Conservation (phyloP, 345 rosid genomes). For the Lepidium aucheri region DNA sequence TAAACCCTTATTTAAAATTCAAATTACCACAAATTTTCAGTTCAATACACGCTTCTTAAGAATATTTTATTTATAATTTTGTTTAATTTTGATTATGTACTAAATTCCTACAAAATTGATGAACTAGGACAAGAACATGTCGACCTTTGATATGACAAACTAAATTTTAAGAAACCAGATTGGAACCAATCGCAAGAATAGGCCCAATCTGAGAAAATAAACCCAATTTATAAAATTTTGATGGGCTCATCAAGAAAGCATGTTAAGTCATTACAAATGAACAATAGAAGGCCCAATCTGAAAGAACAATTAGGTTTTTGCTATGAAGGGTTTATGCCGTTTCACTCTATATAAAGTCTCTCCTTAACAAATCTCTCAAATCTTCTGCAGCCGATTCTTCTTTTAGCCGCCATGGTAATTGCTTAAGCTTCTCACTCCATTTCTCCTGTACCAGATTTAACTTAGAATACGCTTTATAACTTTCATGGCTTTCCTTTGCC, state of each 20-base stretch:
- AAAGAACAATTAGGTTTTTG: not conserved
- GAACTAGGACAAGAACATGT: too few species aligned
- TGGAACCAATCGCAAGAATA: too few species aligned
- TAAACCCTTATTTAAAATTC: too few species aligned
- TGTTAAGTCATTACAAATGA: not conserved
- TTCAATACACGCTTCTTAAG: too few species aligned
- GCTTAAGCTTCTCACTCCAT: not conserved
- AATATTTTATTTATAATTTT: too few species aligned
- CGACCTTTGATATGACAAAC: too few species aligned
- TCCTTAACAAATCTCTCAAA: not conserved
- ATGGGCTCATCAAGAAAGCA: not conserved
- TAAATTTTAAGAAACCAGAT: too few species aligned
- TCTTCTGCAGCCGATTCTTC: constrained; percentile 15
- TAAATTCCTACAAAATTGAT: too few species aligned
- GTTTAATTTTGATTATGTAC: too few species aligned
- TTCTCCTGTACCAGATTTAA: not conserved
- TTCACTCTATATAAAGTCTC: not conserved
- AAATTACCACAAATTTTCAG: too few species aligned
- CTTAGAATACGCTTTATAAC: not conserved
- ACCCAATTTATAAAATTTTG: not conserved
- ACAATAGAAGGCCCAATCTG: not conserved
- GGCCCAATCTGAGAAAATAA: not conserved
- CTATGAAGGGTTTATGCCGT: constrained; percentile 10
- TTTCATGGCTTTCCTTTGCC: not conserved
- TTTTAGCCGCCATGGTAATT: constrained; percentile 23